A percentile compares a stretch with the other conserved stretches of the same genome.
These are phyloP conservation scores for Lignosus rhinocerotis DNA, from an alignment of 1,284 basidiomycete species.

Conservation along the genomic window DNA sequence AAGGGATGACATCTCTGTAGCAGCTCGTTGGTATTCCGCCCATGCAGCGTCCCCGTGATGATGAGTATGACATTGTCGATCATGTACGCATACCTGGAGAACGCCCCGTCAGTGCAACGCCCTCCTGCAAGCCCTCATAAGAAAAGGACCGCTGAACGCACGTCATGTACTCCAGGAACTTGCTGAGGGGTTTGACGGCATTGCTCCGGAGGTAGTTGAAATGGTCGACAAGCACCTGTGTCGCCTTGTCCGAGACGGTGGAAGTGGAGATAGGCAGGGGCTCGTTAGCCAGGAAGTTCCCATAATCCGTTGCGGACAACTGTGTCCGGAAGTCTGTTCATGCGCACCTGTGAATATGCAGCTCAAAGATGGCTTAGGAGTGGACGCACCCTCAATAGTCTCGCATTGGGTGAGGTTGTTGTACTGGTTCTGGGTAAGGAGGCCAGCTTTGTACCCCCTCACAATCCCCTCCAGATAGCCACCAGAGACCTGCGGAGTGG, in stretches of 20 bases:
- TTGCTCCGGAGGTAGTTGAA: slow-evolving; percentile 95
- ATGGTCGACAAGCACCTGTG: slow-evolving; percentile 92
- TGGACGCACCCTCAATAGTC: slow-evolving; percentile 80
- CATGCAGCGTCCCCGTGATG: slow-evolving; percentile 97
- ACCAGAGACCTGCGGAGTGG: slow-evolving; percentile 57
- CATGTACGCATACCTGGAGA: slow-evolving; percentile 92
- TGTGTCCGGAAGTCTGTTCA: slow-evolving; percentile 86
- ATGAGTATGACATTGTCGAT: slow-evolving; percentile 99
- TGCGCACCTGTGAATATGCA: background rate
- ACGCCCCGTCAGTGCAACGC: slow-evolving; percentile 11
- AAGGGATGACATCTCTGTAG: slow-evolving; percentile 96
- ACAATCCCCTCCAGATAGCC: slow-evolving; percentile 94
- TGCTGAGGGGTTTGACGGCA: slow-evolving; percentile 87
- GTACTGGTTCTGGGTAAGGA: slow-evolving; percentile 89
- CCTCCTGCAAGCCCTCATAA: slow-evolving; percentile 1
- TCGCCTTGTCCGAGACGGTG: slow-evolving; percentile 95
- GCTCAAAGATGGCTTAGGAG: background rate
- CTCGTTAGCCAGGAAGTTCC: slow-evolving; percentile 97
- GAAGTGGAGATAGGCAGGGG: slow-evolving; percentile 94
- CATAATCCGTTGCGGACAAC: slow-evolving; percentile 95
- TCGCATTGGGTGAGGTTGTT: slow-evolving; percentile 97
- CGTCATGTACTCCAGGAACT: slow-evolving; percentile 98
- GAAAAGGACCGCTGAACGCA: slow-evolving; percentile 39
- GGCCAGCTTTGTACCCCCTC: slow-evolving; percentile 92
- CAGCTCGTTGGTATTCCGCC: slow-evolving; percentile 96